phyloP scores from a whole-genome alignment of 2,329 filamentous ascomycete genomes.

The Ceratocystis diversiconidia region DNA sequence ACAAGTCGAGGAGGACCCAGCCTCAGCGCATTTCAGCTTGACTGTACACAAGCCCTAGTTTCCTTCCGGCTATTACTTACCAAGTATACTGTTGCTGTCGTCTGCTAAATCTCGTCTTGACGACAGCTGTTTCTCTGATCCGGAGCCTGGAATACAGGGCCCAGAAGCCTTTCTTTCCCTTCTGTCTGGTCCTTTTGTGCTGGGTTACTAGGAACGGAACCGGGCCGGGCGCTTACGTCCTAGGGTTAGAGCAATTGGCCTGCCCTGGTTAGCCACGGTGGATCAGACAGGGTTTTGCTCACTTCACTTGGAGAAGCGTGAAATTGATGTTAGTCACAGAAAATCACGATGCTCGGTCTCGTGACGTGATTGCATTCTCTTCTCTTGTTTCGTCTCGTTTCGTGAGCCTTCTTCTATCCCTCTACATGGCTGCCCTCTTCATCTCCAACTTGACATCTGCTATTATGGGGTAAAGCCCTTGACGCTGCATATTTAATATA shows the following conservation, averaged over 20 bases:
- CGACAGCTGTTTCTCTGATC: no score
- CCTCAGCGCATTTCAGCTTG: not conserved
- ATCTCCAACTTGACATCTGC: not conserved
- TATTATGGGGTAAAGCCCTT: not conserved
- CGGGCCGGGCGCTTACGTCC: not conserved
- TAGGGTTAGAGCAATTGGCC: not conserved
- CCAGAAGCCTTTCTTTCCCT: no score
- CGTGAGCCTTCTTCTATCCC: not conserved
- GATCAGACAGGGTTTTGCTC: not conserved
- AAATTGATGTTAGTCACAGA: slow-evolving; percentile 3
- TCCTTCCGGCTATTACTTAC: no score
- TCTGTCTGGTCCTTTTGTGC: not conserved
- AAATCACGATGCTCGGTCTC: not conserved
- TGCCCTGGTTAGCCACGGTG: not conserved
- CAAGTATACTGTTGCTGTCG: no score
- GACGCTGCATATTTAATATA: no score
- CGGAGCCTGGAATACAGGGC: not conserved
- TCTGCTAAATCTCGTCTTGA: no score
- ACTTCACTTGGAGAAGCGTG: not conserved
- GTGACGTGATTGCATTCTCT: not conserved
- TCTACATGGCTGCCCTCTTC: not conserved
- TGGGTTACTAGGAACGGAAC: not conserved
- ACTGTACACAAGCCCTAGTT: not conserved
- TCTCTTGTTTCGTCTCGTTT: not conserved
- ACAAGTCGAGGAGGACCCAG: not conserved